Evolutionary conservation across 805 yeast genomes (phyloP).

Genomic region (baker's yeast (Saccharomyces cerevisiae)): DNA sequence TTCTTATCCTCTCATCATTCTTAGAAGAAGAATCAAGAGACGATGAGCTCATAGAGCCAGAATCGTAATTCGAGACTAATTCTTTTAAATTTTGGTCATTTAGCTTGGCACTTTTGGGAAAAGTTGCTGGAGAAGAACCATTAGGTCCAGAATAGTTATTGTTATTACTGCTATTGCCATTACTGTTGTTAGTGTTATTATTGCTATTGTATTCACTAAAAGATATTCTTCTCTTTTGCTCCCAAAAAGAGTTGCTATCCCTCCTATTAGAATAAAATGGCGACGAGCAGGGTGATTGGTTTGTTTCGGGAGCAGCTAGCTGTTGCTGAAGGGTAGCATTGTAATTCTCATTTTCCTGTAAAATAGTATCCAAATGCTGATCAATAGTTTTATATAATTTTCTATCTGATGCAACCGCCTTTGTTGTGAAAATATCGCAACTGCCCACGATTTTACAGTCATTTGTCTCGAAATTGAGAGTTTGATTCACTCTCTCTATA

Average conservation of each 20-base stretch:
- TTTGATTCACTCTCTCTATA: constrained; percentile 83
- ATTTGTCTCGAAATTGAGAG: constrained; percentile 66
- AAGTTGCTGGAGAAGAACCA: background rate
- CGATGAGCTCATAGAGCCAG: constrained; percentile 26
- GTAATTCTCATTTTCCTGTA: constrained; percentile 31
- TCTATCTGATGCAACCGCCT: constrained; percentile 83
- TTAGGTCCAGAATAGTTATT: background rate
- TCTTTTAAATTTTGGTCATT: constrained; percentile 32
- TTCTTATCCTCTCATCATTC: constrained; percentile 10
- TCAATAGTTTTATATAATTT: constrained; percentile 84
- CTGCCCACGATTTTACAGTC: constrained; percentile 79
- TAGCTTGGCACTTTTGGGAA: constrained; percentile 21
- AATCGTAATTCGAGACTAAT: constrained; percentile 21
- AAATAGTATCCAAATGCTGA: constrained; percentile 54
- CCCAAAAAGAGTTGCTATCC: constrained; percentile 31
- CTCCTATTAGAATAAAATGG: constrained; percentile 8
- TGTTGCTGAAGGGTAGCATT: constrained; percentile 29
- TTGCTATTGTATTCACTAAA: constrained; percentile 16
- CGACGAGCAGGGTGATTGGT: constrained; percentile 6
- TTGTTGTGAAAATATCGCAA: constrained; percentile 89
- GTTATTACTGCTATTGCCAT: background rate
- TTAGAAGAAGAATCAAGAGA: constrained; percentile 21
- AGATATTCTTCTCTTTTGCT: constrained; percentile 36
- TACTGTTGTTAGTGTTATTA: background rate
- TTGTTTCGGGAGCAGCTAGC: constrained; percentile 11